Base-by-base conservation (phyloP, 1,284 basidiomycete genomes). In the Leccinum subrobustum region DNA sequence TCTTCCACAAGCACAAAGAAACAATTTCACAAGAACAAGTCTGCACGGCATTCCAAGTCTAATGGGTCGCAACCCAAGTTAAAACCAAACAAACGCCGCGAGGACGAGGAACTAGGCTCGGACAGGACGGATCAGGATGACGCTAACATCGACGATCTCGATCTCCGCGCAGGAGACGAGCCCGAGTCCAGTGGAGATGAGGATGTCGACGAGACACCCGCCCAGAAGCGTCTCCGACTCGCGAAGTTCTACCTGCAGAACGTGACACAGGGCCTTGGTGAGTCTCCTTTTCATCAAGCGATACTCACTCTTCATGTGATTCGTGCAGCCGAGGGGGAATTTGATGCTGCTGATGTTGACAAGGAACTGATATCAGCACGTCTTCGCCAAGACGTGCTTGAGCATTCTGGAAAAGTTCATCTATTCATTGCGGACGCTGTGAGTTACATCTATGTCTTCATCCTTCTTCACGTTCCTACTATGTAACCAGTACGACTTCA, bases 271-370 rank as follows among this genome's bases (percentile, higher is more conserved):
- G 82, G 81, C 18, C 75, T 92, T 58, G 90, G 92, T 91, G 68
- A 73, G 87, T 79, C 3, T 53, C 5, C 37, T 52, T n/a, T 4
- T 47, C 53, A 29, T 5, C 47, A 3, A 50, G 25, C 11, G 6
- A 25, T 50, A 23, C 14, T 23, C 18, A 4, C 6, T 7, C 6
- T 48, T 70, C 50, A 60, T 59, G 27, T 37, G 31, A 23, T 12
- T 29, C 37, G 33, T 64, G 16, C 64, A 88, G 89, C 85, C 55
- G 92, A 93, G 33, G 91, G 88, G 33, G 93, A 95, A 63, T 93
- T 89, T 64, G 96, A 99, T 71, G 96, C 96, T 3, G 94, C 93
- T 0, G 94, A 96, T 65, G 88, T 96, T 54, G 96, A 98, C 79
- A 84, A 86, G 66, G 95, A 98, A 64, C 83, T 97, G 65, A 93